Evolutionary conservation across 805 yeast genomes (phyloP).

Genomic region (Kazachstania africana): DNA sequence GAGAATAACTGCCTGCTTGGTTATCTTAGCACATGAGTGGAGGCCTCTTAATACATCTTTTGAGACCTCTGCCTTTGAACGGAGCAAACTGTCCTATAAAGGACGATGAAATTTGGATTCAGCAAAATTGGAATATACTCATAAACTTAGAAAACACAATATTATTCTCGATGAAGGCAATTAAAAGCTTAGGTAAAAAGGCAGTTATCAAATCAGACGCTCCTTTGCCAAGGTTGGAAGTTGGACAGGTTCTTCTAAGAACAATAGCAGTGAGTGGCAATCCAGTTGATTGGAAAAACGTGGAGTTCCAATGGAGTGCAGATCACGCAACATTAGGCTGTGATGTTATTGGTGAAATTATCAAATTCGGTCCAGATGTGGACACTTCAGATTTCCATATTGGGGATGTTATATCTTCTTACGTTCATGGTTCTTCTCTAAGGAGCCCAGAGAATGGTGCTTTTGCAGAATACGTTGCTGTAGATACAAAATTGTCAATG

Average conservation of each 20-base stretch:
- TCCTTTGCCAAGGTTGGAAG: not conserved
- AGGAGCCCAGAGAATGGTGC: slow-evolving; percentile 36
- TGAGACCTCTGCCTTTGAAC: too few relatives aligned
- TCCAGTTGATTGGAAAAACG: not conserved
- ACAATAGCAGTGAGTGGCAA: not conserved
- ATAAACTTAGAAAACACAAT: too few relatives aligned
- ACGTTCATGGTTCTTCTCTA: slow-evolving; percentile 39
- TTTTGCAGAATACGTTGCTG: slow-evolving; percentile 40
- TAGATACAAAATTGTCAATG: not conserved
- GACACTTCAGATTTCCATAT: slow-evolving; percentile 18
- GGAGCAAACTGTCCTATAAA: too few relatives aligned
- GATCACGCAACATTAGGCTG: slow-evolving; percentile 42
- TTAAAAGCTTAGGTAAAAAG: not conserved
- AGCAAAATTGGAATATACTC: too few relatives aligned
- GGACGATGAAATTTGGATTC: too few relatives aligned
- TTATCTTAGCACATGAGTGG: too few relatives aligned
- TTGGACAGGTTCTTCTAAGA: not conserved
- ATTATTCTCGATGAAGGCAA: not conserved
- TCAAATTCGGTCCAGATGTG: slow-evolving; percentile 35
- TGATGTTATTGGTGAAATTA: slow-evolving; percentile 47
- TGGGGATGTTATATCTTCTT: slow-evolving; percentile 45
- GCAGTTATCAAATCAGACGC: not conserved
- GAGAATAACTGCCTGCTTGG: too few relatives aligned
- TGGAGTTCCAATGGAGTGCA: slow-evolving; percentile 15
- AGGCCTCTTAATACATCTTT: too few relatives aligned